These are phyloP conservation scores for Talaromyces sp. DNA, from an alignment of 2,329 filamentous ascomycete genomes.

Conservation along the genomic window DNA sequence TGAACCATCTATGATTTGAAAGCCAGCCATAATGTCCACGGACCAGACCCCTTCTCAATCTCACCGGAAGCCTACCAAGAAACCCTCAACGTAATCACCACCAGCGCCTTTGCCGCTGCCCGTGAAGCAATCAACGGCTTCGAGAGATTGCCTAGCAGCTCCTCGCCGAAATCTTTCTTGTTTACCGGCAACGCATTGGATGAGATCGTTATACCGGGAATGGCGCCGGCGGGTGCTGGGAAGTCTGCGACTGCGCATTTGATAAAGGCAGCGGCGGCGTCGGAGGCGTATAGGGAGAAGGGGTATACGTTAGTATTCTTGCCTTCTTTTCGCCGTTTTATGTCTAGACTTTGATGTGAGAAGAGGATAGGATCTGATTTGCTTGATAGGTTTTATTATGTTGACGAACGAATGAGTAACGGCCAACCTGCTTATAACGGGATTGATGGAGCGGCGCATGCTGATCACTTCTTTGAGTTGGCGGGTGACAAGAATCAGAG, in stretches of 20 bases:
- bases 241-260: constrained; percentile 6
- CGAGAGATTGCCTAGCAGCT: neutral
- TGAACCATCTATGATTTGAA: neutral
- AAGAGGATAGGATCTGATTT: neutral
- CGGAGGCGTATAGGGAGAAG: neutral
- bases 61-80: neutral
- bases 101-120: constrained; percentile 3
- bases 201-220: neutral
- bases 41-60: neutral
- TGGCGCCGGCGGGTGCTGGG: neutral
- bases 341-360: too few relatives aligned
- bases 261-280: neutral
- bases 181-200: neutral
- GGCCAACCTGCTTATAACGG: neutral
- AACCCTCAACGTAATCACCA: constrained; percentile 9
- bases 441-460: constrained; percentile 5
- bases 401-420: neutral
- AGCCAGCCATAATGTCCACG: neutral
- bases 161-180: neutral
- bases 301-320: neutral
- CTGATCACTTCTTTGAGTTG: constrained; percentile 3
- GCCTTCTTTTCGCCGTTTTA: too few relatives aligned
- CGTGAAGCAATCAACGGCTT: neutral
- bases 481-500: constrained; percentile 2
- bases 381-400: constrained; percentile 1